Conservation (phyloP, 495 filamentous ascomycete species). For the Sordaria brevicollis region DNA sequence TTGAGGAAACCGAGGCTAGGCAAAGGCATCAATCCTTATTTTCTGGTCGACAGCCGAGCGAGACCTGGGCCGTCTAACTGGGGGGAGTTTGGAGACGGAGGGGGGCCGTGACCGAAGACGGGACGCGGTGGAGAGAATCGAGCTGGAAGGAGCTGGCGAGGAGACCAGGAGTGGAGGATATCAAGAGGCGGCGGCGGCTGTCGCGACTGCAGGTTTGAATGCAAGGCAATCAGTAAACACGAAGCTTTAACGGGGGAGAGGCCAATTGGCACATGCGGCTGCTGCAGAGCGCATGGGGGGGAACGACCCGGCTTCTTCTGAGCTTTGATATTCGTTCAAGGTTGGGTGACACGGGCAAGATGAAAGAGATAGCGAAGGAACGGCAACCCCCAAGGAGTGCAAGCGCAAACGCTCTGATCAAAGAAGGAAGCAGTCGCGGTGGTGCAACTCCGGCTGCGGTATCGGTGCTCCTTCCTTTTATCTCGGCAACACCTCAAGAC, state of each 20-base stretch:
- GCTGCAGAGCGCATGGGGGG: background rate
- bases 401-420: background rate
- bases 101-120: background rate
- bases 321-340: no score
- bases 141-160: background rate
- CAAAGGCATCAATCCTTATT: slow-evolving; percentile 41
- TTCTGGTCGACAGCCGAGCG: slow-evolving; percentile 9
- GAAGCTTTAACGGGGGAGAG: background rate
- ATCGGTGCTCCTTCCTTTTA: background rate
- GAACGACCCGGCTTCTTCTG: background rate
- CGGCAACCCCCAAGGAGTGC: background rate
- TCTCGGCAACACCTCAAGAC: background rate
- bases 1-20: slow-evolving; percentile 77
- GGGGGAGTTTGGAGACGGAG: slow-evolving; percentile 2
- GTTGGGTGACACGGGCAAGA: background rate
- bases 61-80: slow-evolving; percentile 11
- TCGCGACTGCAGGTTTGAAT: slow-evolving; percentile 3
- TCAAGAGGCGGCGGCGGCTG: slow-evolving; percentile 8
- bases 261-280: slow-evolving; percentile 15
- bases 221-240: slow-evolving; percentile 18
- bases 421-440: background rate
- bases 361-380: background rate
- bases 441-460: background rate
- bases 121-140: background rate
- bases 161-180: background rate